Evolutionary conservation across 768 basidiomycete species (phyloP).

Genomic region (Termitomyces titanicus): DNA sequence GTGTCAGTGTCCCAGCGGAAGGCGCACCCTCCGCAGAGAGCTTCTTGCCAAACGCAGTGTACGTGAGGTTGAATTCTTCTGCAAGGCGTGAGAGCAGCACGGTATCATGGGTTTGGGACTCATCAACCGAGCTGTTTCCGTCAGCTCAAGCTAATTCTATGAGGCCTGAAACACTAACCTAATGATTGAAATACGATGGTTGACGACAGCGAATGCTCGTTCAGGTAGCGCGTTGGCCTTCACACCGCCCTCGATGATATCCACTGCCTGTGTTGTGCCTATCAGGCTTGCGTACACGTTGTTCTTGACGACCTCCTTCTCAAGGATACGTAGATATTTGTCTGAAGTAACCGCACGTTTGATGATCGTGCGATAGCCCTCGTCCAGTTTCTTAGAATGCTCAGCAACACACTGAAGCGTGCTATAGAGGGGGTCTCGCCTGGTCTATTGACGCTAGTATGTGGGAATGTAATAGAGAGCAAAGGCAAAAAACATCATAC

Average conservation of each 20-base stretch:
- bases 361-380: constrained; percentile 43
- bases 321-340: constrained; percentile 47
- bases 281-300: constrained; percentile 41
- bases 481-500: constrained; percentile 27
- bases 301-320: constrained; percentile 40
- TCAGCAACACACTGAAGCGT: constrained; percentile 64
- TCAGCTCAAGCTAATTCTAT: background rate
- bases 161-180: constrained; percentile 33
- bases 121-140: constrained; percentile 36
- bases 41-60: constrained; percentile 49
- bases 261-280: constrained; percentile 76
- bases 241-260: constrained; percentile 63
- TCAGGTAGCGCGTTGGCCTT: constrained; percentile 84
- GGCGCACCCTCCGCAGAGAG: constrained; percentile 31
- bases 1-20: constrained; percentile 41
- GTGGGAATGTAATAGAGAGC: background rate
- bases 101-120: constrained; percentile 41
- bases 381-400: constrained; percentile 53
- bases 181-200: constrained; percentile 65
- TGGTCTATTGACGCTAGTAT: constrained; percentile 33
- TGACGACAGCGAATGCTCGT: constrained; percentile 61
- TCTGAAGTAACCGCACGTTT: constrained; percentile 45
- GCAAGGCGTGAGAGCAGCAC: constrained; percentile 45
- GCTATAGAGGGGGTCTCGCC: constrained; percentile 54
- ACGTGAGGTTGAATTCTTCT: constrained; percentile 51